Evolutionary conservation across 345 rosid genomes (phyloP), one percentile per base, ranked within the genome.

Genomic region (Ceriops zippeliana): DNA sequence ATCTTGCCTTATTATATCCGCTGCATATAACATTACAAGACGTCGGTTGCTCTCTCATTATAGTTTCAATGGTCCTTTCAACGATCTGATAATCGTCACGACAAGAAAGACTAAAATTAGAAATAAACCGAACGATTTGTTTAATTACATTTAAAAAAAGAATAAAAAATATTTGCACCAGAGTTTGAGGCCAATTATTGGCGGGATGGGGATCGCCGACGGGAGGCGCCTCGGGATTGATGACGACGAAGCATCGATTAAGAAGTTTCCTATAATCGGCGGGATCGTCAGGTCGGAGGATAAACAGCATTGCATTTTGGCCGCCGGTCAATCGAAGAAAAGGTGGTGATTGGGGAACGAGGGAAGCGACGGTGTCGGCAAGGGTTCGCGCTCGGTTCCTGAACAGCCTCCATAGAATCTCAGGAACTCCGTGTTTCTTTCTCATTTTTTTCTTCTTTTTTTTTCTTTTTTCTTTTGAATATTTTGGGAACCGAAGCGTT

Each of bases 1-100:
- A 66, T 26, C 58, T 79, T 69, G 80, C 98, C 93, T 85, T 81
- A 70, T 85, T 81, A 81, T 75, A 86, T 70, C 78, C 89, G 26
- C 69, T 70, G 77, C 82, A 82, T 49, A 90, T 58, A 22, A 82
- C 81, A 73, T 93, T 90, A 46, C 58, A 27, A 9, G 78, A 5
- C 42, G 26, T 24, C 22, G 72, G 37, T 22, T 68, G 54, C 32
- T 81, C 80, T 47, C 35, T 21, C 24, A n/a, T 27, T 64, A 71
- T 65, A 75, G 75, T 81, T 68, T 89, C 96, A 51, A 89, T 80
- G 19, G 69, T 47, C 73, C 67, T 81, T 69, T 47, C 54, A 1
- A 90, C 92, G 75, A 93, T 80, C 96, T 90, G 83, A 61, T 70
- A 63, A 63, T 52, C 24, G 31, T 24, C 59, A 56, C 28, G 13